These are phyloP conservation scores for Pythium folliculosum DNA, from an alignment of 352 stramenopile genomes.

Conservation along the genomic window DNA sequence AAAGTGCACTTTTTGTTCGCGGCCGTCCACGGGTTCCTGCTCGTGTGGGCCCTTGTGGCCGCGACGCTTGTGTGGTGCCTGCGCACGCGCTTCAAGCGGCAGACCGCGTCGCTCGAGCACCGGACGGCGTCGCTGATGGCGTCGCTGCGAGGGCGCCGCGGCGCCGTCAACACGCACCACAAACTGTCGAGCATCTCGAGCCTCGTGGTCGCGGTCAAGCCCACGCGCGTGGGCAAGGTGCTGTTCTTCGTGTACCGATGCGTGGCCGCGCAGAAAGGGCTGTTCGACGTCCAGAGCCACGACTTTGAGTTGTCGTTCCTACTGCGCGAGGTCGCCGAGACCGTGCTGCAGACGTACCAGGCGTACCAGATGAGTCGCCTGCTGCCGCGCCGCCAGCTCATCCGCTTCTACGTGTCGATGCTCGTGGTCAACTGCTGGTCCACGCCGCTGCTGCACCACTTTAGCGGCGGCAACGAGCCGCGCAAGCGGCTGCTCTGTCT, in stretches of 20 bases:
- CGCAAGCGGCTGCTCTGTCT: constrained; percentile 12
- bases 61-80: neutral
- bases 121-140: neutral
- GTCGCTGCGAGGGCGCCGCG: neutral
- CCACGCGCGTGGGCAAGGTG: neutral
- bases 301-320: constrained; percentile 24
- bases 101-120: neutral
- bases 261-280: neutral
- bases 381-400: constrained; percentile 11
- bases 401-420: constrained; percentile 16
- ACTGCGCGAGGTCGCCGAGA: constrained; percentile 10
- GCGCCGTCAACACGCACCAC: neutral
- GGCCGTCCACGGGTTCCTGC: neutral
- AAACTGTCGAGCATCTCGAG: neutral
- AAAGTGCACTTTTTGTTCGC: neutral
- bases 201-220: neutral
- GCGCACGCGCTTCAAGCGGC: neutral
- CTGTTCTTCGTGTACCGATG: neutral
- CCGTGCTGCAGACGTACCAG: constrained; percentile 16
- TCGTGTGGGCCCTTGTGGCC: neutral
- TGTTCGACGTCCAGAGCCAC: constrained; percentile 3
- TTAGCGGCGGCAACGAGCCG: neutral
- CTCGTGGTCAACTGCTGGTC: constrained; percentile 25
- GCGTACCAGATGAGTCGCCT: constrained; percentile 20
- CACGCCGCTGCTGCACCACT: constrained; percentile 10